phyloP scores from a whole-genome alignment of 768 basidiomycete species.

The Leccinum longicurvipes region DNA sequence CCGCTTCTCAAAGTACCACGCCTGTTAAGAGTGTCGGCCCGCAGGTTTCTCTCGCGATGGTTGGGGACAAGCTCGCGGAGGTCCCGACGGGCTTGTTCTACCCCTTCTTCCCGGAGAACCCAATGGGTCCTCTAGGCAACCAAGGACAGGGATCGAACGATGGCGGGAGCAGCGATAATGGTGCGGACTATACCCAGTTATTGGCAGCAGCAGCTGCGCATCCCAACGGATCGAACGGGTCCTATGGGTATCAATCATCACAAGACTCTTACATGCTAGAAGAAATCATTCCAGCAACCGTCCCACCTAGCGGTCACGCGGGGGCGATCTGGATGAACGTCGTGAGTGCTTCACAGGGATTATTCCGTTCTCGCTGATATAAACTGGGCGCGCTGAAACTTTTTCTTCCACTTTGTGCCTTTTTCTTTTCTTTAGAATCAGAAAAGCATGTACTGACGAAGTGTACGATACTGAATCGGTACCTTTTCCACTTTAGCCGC shows the following conservation, averaged over 20 bases:
- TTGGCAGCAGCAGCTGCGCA: constrained; percentile 58
- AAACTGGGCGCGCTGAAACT: constrained; percentile 13
- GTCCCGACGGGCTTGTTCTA: constrained; percentile 71
- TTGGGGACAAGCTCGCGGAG: constrained; percentile 49
- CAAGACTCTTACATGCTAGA: constrained; percentile 69
- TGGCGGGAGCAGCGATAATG: constrained; percentile 14
- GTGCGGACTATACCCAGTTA: constrained; percentile 48
- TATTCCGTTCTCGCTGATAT: constrained; percentile 32
- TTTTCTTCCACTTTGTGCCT: neutral
- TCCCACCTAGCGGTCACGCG: constrained; percentile 29
- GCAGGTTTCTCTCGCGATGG: constrained; percentile 21
- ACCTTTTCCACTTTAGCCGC: neutral
- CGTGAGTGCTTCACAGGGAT: constrained; percentile 36
- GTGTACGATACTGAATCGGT: constrained; percentile 1
- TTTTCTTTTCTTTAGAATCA: constrained; percentile 17
- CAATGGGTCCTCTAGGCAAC: constrained; percentile 23
- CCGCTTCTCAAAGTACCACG: constrained; percentile 27
- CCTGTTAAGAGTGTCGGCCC: constrained; percentile 24
- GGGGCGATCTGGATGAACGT: constrained; percentile 43
- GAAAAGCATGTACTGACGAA: constrained; percentile 20
- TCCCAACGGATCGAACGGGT: constrained; percentile 47
- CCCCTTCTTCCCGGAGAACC: constrained; percentile 68
- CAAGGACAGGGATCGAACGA: constrained; percentile 20
- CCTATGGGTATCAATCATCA: constrained; percentile 52
- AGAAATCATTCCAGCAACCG: constrained; percentile 48